phyloP scores from a whole-genome alignment of 495 filamentous ascomycete species.

The Letharia columbiana region DNA sequence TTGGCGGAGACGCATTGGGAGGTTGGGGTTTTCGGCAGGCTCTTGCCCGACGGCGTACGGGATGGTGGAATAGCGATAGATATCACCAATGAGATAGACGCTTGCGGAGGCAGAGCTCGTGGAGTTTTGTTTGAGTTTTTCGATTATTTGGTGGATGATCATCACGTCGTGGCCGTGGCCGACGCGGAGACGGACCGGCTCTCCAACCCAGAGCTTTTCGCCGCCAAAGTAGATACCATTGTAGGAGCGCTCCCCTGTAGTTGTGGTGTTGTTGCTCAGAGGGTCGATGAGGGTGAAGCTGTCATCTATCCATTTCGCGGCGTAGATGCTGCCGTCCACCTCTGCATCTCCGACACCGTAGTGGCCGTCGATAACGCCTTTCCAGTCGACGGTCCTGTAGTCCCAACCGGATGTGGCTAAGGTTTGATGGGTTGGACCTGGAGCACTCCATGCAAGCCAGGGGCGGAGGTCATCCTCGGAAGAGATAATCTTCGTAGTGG shows the following conservation, averaged over 20 bases:
- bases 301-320: slow-evolving; percentile 48
- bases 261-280: slow-evolving; percentile 32
- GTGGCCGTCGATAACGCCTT: slow-evolving; percentile 31
- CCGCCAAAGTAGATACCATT: slow-evolving; percentile 54
- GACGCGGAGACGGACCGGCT: slow-evolving; percentile 42
- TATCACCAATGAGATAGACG: slow-evolving; percentile 36
- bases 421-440: slow-evolving; percentile 29
- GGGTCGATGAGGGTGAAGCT: slow-evolving; percentile 47
- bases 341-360: slow-evolving; percentile 41
- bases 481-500: slow-evolving; percentile 31
- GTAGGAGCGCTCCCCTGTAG: slow-evolving; percentile 38
- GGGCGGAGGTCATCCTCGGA: slow-evolving; percentile 40
- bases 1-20: slow-evolving; percentile 39
- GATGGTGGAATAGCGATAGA: slow-evolving; percentile 38
- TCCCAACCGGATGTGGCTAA: slow-evolving; percentile 23
- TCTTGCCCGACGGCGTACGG: slow-evolving; percentile 24
- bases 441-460: slow-evolving; percentile 57
- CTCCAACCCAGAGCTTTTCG: slow-evolving; percentile 54
- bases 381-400: slow-evolving; percentile 48
- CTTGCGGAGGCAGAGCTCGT: slow-evolving; percentile 22
- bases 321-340: slow-evolving; percentile 54
- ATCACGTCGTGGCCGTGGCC: slow-evolving; percentile 42
- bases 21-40: slow-evolving; percentile 28
- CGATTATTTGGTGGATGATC: slow-evolving; percentile 37
- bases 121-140: slow-evolving; percentile 23